Evolutionary conservation across 352 stramenopile species (phyloP), one percentile per base, ranked within the genome.

Genomic region (Elongisporangium prolatum): DNA sequence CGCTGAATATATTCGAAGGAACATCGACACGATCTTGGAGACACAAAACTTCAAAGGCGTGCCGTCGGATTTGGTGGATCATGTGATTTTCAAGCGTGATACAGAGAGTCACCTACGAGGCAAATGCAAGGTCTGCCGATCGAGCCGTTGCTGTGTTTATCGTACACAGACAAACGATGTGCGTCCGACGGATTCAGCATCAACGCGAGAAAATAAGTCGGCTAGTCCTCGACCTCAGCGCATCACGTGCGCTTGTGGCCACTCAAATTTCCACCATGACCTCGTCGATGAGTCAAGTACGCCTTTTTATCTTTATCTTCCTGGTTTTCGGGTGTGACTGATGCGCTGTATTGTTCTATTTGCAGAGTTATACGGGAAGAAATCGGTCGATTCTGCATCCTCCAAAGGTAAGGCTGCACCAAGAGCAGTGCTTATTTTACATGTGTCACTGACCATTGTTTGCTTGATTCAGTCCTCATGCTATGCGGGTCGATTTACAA

Each of bases 81-180:
- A 92, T 54, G 75, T 91, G 13, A 68, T 94, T 48, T 94, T 94
- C 64, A 87, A 84, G 59, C 68, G 84, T 20, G 84, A 94, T 52
- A 54, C 65, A 6, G 79, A 89, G 24, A 82, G 75, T 17, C 57
- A 73, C 22, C 67, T 94, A 48, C 82, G 82, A 48, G 79, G 82
- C 0, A 89, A 78, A 53, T 94, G 84, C 75, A 91, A 87, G 54
- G 58, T 89, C 8, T 94, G 84, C 50, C 67, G 79, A 14, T 67
- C 72, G 22, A 82, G 82, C 14, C 77, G 81, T 34, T 94, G 84
- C 59, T 86, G 79, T 47, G 66, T 90, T 20, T 93, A 89, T 49
- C 75, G 81, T 14, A 71, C 79, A 24, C 67, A 80, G 21, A 70
- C 77, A n/a, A 60, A 70, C 13, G 71, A 64, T 4, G 11, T 55